Conservation (phyloP, 2,329 filamentous ascomycete species). For the Emericellopsis atlantica region DNA sequence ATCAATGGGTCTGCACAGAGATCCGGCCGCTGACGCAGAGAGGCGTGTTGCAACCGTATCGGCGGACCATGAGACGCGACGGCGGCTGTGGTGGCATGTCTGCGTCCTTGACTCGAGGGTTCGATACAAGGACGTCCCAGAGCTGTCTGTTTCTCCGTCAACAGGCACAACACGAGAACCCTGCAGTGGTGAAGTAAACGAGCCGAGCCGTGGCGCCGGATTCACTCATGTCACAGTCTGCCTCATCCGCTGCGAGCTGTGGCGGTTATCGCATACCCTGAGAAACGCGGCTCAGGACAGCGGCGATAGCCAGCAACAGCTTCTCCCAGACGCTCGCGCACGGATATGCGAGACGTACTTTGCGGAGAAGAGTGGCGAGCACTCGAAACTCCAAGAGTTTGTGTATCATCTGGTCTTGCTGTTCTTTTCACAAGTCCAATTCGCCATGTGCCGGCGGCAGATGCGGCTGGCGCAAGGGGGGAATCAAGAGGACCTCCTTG, state of each 20-base stretch:
- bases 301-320: neutral
- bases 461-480: neutral
- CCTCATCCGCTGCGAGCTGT: slow-evolving; percentile 1
- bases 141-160: slow-evolving; percentile 31
- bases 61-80: slow-evolving; percentile 50
- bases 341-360: neutral
- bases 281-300: neutral
- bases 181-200: slow-evolving; percentile 35
- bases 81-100: slow-evolving; percentile 55
- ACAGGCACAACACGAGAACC: slow-evolving; percentile 43
- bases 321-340: neutral
- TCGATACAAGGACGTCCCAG: slow-evolving; percentile 41
- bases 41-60: slow-evolving; percentile 18
- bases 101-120: slow-evolving; percentile 44
- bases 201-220: slow-evolving; percentile 41
- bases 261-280: slow-evolving; percentile 5
- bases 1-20: slow-evolving; percentile 53
- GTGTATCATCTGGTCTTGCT: neutral
- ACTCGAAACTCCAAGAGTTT: neutral
- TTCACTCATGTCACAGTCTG: neutral
- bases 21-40: slow-evolving; percentile 27
- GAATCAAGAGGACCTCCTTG: neutral
- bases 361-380: neutral
- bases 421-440: neutral
- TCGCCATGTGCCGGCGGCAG: neutral